These are phyloP conservation scores for Dactylonectria macrodidyma DNA, from an alignment of 2,329 filamentous ascomycete species.

Conservation along the genomic window DNA sequence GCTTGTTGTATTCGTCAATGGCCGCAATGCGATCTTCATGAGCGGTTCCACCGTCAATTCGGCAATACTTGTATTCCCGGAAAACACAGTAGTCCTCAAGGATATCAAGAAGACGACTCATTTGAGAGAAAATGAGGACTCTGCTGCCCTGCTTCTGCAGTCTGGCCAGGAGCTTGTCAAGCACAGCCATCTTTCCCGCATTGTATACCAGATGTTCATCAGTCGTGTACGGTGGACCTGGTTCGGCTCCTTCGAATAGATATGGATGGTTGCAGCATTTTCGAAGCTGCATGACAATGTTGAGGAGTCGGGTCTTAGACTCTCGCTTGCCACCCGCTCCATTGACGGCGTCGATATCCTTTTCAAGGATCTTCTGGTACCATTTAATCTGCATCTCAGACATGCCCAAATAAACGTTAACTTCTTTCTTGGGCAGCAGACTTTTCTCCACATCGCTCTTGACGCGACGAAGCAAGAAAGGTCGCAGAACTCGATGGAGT, in stretches of 20 bases:
- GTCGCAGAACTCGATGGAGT: conserved; percentile 90
- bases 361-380: conserved; percentile 99
- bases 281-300: conserved; percentile 99
- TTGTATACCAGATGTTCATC: conserved; percentile 96
- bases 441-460: conserved; percentile 99
- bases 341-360: conserved; percentile 99
- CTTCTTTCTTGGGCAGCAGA: conserved; percentile 94
- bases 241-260: conserved; percentile 96
- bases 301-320: conserved; percentile 95
- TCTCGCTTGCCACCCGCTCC: conserved; percentile 96
- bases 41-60: conserved; percentile 96
- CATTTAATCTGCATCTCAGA: conserved; percentile 99
- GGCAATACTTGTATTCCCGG: conserved; percentile 93
- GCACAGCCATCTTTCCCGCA: conserved; percentile 96
- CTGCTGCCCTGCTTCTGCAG: conserved; percentile 90
- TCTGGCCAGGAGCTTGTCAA: conserved; percentile 90
- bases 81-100: conserved; percentile 99
- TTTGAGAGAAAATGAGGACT: conserved; percentile 99
- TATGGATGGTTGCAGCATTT: conserved; percentile 99
- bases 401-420: conserved; percentile 98
- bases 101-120: conserved; percentile 97
- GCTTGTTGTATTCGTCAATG: conserved; percentile 98
- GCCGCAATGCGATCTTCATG: conserved; percentile 98
- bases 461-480: conserved; percentile 94
- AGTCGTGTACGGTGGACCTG: conserved; percentile 96